Conservation (phyloP, 208 protist genomes). For the Trypanosomatidae sp. region DNA sequence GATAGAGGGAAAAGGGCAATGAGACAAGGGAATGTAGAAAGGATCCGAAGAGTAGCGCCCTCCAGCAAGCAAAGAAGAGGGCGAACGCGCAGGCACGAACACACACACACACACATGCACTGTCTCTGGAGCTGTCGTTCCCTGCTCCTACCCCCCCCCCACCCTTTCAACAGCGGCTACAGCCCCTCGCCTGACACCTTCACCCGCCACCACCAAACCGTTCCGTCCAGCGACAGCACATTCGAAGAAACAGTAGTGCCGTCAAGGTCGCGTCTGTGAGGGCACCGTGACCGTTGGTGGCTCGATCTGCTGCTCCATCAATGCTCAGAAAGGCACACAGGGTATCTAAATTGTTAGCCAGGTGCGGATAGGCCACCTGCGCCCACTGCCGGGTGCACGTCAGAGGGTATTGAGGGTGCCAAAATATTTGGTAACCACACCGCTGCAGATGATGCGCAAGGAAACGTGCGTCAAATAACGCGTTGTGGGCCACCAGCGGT, state of each 20-base stretch:
- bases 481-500: constrained; percentile 72
- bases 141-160: background rate
- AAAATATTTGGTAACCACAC: constrained; percentile 46
- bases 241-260: constrained; percentile 48
- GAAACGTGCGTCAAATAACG: constrained; percentile 57
- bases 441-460: constrained; percentile 28
- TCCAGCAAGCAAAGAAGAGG: background rate
- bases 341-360: constrained; percentile 35
- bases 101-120: background rate
- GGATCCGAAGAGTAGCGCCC: background rate
- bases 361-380: constrained; percentile 44
- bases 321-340: constrained; percentile 45
- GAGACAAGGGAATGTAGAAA: background rate
- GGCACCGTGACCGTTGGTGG: constrained; percentile 36
- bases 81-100: background rate
- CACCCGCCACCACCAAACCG: constrained; percentile 1
- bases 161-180: background rate
- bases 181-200: background rate
- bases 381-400: constrained; percentile 56
- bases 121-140: background rate
- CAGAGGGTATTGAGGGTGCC: constrained; percentile 42
- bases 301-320: constrained; percentile 26
- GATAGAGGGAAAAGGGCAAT: background rate
- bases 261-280: constrained; percentile 56
- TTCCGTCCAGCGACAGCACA: constrained; percentile 15